phyloP scores from a whole-genome alignment of 1,139 yeast genomes.

The Suhomyces panamericanus region DNA sequence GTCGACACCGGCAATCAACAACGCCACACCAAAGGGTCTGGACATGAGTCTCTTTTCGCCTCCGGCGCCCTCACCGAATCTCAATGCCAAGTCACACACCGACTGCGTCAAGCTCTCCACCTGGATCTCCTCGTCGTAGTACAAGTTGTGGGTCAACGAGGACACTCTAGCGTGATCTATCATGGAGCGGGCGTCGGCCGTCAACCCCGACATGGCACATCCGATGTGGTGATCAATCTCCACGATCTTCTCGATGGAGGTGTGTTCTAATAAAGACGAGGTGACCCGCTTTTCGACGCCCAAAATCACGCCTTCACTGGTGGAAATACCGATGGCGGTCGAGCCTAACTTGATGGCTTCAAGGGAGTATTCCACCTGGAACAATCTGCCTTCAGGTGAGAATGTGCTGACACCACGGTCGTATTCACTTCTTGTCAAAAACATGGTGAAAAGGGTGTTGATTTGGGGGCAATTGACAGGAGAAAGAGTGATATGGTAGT shows the following conservation, averaged over 20 bases:
- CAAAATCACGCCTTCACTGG: constrained; percentile 94
- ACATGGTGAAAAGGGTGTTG: constrained; percentile 50
- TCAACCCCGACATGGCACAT: constrained; percentile 97
- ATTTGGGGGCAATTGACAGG: background rate
- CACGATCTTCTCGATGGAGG: constrained; percentile 93
- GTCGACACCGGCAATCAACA: constrained; percentile 93
- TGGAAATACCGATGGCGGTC: constrained; percentile 95
- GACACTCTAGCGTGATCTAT: constrained; percentile 97
- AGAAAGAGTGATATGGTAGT: background rate
- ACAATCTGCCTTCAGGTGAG: constrained; percentile 97
- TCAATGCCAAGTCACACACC: constrained; percentile 92
- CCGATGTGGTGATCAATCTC: constrained; percentile 95
- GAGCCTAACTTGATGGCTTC: constrained; percentile 97
- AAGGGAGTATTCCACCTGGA: constrained; percentile 96
- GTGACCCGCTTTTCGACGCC: constrained; percentile 98
- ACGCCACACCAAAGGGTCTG: constrained; percentile 98
- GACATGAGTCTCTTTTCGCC: constrained; percentile 98
- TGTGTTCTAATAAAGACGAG: constrained; percentile 84
- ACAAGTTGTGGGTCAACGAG: constrained; percentile 82
- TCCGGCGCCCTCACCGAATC: constrained; percentile 98
- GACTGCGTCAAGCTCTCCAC: constrained; percentile 95
- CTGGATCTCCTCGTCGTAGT: constrained; percentile 89
- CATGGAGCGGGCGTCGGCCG: constrained; percentile 99
- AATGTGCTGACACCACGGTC: constrained; percentile 98
- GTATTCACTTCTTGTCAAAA: constrained; percentile 97